Conservation (phyloP, 306 rosid genomes). For the Carpinus fangiana region DNA sequence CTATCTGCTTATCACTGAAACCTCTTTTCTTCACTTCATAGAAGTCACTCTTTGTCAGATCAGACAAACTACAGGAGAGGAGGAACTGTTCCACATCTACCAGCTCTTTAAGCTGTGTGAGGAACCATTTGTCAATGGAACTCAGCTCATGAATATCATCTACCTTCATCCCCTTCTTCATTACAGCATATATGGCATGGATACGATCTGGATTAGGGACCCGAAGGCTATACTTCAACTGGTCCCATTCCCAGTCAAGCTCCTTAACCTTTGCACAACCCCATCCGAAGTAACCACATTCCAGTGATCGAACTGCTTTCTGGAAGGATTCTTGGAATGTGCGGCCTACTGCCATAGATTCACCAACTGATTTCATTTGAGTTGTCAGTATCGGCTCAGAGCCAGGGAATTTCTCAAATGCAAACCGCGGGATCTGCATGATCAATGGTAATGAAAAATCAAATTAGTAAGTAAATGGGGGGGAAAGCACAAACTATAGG, state of each 20-base stretch:
- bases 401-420: constrained; percentile 97
- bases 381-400: constrained; percentile 92
- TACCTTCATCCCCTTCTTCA: constrained; percentile 90
- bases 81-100: constrained; percentile 85
- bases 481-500: no score
- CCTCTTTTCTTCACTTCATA: constrained; percentile 93
- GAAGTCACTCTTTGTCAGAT: constrained; percentile 71
- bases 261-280: constrained; percentile 80
- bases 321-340: constrained; percentile 97
- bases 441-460: constrained; percentile 13
- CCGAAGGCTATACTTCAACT: constrained; percentile 80
- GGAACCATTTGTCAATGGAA: constrained; percentile 91
- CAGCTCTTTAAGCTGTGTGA: constrained; percentile 77
- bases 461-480: constrained; percentile 7
- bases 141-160: constrained; percentile 82
- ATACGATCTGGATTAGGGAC: constrained; percentile 95
- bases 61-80: constrained; percentile 49
- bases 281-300: constrained; percentile 86
- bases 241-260: constrained; percentile 84
- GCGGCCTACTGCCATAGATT: constrained; percentile 91
- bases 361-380: constrained; percentile 98
- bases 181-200: constrained; percentile 88
- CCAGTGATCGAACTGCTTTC: constrained; percentile 91
- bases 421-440: constrained; percentile 95
- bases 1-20: constrained; percentile 92